These are phyloP conservation scores for Russula brevipes DNA, from an alignment of 768 basidiomycete species.

Conservation along the genomic window DNA sequence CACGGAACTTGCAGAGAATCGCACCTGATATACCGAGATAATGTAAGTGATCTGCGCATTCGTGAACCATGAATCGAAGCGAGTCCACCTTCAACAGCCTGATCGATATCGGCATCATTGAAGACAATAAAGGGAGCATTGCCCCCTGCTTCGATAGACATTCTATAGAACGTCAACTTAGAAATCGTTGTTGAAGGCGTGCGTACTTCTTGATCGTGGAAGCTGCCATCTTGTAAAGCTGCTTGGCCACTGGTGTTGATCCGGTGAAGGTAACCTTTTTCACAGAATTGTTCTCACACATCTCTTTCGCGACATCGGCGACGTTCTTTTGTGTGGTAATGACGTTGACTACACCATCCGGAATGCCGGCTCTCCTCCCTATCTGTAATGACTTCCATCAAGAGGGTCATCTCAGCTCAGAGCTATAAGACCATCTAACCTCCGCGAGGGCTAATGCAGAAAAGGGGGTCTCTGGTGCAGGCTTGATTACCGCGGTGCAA, in stretches of 20 bases:
- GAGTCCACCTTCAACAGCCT: constrained; percentile 73
- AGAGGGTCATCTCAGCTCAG: neutral
- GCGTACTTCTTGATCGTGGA: constrained; percentile 78
- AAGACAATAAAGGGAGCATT: constrained; percentile 98
- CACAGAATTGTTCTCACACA: constrained; percentile 83
- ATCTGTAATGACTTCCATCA: constrained; percentile 45
- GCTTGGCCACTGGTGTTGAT: constrained; percentile 74
- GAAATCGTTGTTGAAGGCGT: neutral
- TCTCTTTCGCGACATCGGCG: constrained; percentile 82
- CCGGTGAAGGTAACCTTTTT: constrained; percentile 93
- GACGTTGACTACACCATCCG: constrained; percentile 92
- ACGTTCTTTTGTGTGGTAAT: constrained; percentile 86
- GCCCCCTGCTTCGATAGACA: constrained; percentile 86
- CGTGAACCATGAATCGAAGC: constrained; percentile 8
- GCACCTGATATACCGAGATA: constrained; percentile 43
- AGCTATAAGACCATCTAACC: constrained; percentile 37
- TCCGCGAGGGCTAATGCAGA: constrained; percentile 89
- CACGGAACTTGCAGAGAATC: constrained; percentile 73
- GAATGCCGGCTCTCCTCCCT: constrained; percentile 82
- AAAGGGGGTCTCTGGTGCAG: constrained; percentile 92
- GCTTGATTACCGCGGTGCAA: constrained; percentile 95
- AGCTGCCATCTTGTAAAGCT: constrained; percentile 65
- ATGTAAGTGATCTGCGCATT: neutral
- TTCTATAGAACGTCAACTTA: constrained; percentile 29
- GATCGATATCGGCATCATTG: constrained; percentile 89